Base-by-base conservation (phyloP, 116 monocot genomes). In the Trichopus zeylanicus region DNA sequence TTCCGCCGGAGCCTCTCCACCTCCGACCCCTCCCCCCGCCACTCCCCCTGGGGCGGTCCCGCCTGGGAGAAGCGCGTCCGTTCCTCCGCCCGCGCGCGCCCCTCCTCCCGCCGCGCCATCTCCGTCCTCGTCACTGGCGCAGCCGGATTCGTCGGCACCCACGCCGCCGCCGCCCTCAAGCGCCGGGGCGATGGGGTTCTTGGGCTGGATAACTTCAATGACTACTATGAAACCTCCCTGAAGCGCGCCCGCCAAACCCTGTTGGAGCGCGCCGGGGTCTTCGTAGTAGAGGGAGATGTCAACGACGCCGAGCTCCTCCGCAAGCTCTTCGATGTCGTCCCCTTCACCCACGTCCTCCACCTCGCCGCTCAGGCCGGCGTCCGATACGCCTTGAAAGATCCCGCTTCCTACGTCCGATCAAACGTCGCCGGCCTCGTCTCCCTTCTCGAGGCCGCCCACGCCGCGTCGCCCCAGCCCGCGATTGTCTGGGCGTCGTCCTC, bases 351-450 rank as follows among this genome's bases (percentile, higher is more conserved):
- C 64, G 58, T 83, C 13, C 61, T 74, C 58, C 83, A 83, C 42
- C 68, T 83, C 29, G 78, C 78, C 19, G 78, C 78, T 18, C 83
- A 83, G 75, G 78, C 78, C 10, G 83, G 83, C 19, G 75, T 78
- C 8, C 67, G 78, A 32, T 83, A 78, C 58, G 78, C 78, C 18
- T 71, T 83, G 74, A 26, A 48, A 47, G 77, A 78, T 65, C 78
- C 83, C 0, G 34, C 57, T 26, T 71, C 75, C 24, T 84, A 83
- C 54, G 72, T 83, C 28, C 78, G 70, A 20, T 68, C 65, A 68
- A 83, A 83, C 62, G 67, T 83, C 25, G 84, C 84, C n/a, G 84
- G 84, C 47, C 69, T 84, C 8, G 84, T 84, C 38, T 72, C 84
- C 22, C 18, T 84, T 16, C 61, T 84, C 30, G 84, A 84, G 62